Conservation (phyloP, 2,329 filamentous ascomycete genomes). For the Arachnopeziza araneosa region DNA sequence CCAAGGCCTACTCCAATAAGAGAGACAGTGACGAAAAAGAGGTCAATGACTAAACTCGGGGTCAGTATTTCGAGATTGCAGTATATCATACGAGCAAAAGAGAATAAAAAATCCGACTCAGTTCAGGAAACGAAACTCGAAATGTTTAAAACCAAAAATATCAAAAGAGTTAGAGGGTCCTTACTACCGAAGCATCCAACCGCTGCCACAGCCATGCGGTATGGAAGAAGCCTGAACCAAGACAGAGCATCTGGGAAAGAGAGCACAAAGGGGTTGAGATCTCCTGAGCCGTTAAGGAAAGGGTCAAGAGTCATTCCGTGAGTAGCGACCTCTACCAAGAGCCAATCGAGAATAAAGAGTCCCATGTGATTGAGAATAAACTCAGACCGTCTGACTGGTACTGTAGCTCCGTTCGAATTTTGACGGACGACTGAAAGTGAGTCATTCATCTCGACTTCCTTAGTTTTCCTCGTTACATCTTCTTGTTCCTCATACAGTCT, state of each 20-base stretch:
- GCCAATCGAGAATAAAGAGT: background rate
- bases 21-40: background rate
- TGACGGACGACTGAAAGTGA: background rate
- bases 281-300: background rate
- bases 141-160: no score
- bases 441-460: background rate
- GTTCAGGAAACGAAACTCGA: no score
- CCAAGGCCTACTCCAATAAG: conserved; percentile 1
- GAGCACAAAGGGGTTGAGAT: background rate
- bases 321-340: background rate
- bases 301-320: background rate
- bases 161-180: background rate
- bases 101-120: no score
- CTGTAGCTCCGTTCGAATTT: background rate
- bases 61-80: no score
- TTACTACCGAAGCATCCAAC: background rate
- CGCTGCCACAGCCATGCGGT: background rate
- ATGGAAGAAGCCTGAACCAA: background rate
- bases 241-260: background rate
- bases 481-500: background rate
- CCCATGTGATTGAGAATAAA: background rate
- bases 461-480: background rate
- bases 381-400: background rate
- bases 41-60: conserved; percentile 1
- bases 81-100: no score